Conservation (phyloP, 805 yeast species). For the Nakazawaea wickerhamii region DNA sequence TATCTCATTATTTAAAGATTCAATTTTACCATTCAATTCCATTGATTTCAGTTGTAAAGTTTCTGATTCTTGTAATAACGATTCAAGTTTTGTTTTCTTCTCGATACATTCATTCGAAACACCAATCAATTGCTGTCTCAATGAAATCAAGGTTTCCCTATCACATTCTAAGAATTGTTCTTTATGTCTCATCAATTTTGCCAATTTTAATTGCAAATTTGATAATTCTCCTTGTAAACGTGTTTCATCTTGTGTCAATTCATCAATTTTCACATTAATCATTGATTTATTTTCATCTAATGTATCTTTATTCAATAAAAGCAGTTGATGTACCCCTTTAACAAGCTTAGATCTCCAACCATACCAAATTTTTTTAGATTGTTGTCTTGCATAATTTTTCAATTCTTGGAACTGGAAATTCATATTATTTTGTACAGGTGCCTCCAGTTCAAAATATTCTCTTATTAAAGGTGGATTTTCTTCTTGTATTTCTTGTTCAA, state of each 20-base stretch:
- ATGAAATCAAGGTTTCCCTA: conserved; percentile 13
- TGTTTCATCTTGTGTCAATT: conserved; percentile 14
- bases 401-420: conserved; percentile 43
- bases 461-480: conserved; percentile 46
- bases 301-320: conserved; percentile 19
- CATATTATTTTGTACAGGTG: conserved; percentile 34
- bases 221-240: conserved; percentile 13
- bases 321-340: conserved; percentile 35
- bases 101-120: conserved; percentile 3
- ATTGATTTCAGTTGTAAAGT: conserved; percentile 11
- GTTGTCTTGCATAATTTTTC: conserved; percentile 45
- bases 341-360: conserved; percentile 54
- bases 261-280: conserved; percentile 16
- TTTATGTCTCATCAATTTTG: conserved; percentile 14
- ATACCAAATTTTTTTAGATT: conserved; percentile 55
- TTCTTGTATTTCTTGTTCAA: conserved; percentile 38
- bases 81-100: conserved; percentile 7
- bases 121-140: conserved; percentile 14
- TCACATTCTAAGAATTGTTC: conserved; percentile 16
- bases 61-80: conserved; percentile 14
- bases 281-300: conserved; percentile 19
- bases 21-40: conserved; percentile 1
- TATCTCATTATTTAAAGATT: conserved; percentile 5
- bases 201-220: conserved; percentile 11
- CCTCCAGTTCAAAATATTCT: conserved; percentile 38